Conservation (phyloP, 495 filamentous ascomycete genomes). For the Aspergillus haitiensis region DNA sequence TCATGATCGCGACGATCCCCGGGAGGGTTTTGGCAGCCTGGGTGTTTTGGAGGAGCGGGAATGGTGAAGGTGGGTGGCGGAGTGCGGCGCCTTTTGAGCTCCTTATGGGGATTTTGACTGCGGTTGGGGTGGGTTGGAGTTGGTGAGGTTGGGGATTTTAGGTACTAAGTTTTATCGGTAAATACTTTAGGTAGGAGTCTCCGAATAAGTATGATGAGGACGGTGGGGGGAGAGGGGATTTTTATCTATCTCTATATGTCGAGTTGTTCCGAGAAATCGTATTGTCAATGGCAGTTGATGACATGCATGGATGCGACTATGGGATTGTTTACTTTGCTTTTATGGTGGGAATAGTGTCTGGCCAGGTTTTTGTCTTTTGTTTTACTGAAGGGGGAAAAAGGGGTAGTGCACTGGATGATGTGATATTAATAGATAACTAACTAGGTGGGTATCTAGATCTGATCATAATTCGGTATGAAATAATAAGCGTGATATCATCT, state of each 20-base stretch:
- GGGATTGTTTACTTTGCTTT: neutral
- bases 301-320: neutral
- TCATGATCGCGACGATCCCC: conserved; percentile 27
- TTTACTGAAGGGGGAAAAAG: too few relatives aligned
- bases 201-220: too few relatives aligned
- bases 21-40: conserved; percentile 25
- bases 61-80: conserved; percentile 24
- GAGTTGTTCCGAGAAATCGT: conserved; percentile 9
- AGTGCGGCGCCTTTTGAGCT: conserved; percentile 30
- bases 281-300: neutral
- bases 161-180: too few relatives aligned
- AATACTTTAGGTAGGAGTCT: too few relatives aligned
- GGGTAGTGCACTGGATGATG: too few relatives aligned
- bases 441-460: too few relatives aligned
- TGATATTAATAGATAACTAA: too few relatives aligned
- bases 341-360: too few relatives aligned
- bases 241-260: conserved; percentile 60
- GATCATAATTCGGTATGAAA: neutral
- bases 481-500: neutral
- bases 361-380: too few relatives aligned
- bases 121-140: conserved; percentile 23
- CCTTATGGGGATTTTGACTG: conserved; percentile 24
- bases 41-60: conserved; percentile 23
- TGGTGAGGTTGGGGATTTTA: too few relatives aligned
- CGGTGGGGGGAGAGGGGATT: conserved; percentile 60